A percentile compares a stretch with the other conserved stretches of the same genome.
These are phyloP conservation scores for Thelonectria discophora DNA, from an alignment of 2,329 filamentous ascomycete species.

Conservation along the genomic window DNA sequence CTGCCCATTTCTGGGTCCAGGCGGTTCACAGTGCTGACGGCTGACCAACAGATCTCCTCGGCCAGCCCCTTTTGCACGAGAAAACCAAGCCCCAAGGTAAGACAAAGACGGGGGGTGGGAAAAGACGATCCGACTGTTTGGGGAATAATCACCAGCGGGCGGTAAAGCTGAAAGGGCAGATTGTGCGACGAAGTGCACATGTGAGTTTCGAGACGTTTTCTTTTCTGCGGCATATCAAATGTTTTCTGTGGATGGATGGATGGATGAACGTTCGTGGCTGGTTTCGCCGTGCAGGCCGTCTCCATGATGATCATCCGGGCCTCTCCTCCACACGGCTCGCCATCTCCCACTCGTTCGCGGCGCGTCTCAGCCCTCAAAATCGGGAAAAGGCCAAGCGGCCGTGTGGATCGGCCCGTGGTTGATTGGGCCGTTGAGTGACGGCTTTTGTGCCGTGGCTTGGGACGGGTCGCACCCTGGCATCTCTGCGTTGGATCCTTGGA, in stretches of 20 bases:
- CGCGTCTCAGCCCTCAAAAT: neutral
- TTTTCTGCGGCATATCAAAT: conserved; percentile 5
- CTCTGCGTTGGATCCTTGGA: conserved; percentile 22
- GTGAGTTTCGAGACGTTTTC: conserved; percentile 35
- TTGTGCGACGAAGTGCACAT: conserved; percentile 7
- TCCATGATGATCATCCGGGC: neutral
- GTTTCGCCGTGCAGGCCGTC: neutral
- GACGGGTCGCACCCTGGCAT: conserved; percentile 22
- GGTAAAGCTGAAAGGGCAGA: conserved; percentile 8
- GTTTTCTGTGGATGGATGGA: too few relatives aligned
- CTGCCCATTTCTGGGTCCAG: conserved; percentile 15
- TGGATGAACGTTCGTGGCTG: too few relatives aligned
- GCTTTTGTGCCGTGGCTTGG: conserved; percentile 23
- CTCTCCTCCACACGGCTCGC: neutral
- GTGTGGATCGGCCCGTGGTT: conserved; percentile 24
- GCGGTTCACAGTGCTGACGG: conserved; percentile 15
- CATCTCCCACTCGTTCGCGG: neutral
- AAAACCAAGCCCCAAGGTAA: neutral
- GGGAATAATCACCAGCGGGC: conserved; percentile 2
- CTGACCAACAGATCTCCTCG: conserved; percentile 12
- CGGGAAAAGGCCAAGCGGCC: conserved; percentile 4
- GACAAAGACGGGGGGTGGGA: neutral
- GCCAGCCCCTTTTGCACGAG: conserved; percentile 2
- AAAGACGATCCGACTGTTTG: conserved; percentile 11
- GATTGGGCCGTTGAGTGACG: conserved; percentile 20